Evolutionary conservation across 179 eudicot genomes (phyloP).

Genomic region (Corrigiola litoralis): DNA sequence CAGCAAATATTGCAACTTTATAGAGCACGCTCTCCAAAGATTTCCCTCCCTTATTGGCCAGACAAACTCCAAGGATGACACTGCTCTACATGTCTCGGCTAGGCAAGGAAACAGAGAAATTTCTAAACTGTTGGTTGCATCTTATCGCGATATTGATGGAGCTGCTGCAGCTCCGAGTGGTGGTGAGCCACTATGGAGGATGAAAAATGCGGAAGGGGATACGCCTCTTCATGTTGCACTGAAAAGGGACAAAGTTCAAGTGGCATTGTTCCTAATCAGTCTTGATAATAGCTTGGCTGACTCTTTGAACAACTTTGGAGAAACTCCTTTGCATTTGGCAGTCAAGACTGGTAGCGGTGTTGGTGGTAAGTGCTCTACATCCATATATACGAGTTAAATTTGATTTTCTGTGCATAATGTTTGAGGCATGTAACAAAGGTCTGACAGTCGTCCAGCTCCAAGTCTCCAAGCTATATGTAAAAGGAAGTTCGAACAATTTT

Average conservation of each 20-base stretch:
- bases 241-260: background rate
- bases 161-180: background rate
- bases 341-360: background rate
- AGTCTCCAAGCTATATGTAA: too few relatives aligned
- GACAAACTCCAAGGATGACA: background rate
- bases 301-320: background rate
- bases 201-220: slow-evolving; percentile 1
- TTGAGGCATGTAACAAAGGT: too few relatives aligned
- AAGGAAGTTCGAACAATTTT: too few relatives aligned
- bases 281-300: background rate
- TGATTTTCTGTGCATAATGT: too few relatives aligned
- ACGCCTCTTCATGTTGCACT: slow-evolving; percentile 7
- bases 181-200: background rate
- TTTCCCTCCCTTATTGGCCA: background rate
- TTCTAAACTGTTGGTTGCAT: background rate
- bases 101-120: background rate
- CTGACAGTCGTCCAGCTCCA: too few relatives aligned
- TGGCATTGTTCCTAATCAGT: background rate
- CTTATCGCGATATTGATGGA: background rate
- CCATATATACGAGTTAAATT: too few relatives aligned
- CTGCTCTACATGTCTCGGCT: slow-evolving; percentile 2
- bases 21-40: background rate
- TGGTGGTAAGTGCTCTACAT: slow-evolving; percentile 2
- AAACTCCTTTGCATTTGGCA: slow-evolving; percentile 8
- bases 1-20: too few relatives aligned